These are phyloP conservation scores for Samsoniella hepiali DNA, from an alignment of 2,329 filamentous ascomycete genomes.

Conservation along the genomic window DNA sequence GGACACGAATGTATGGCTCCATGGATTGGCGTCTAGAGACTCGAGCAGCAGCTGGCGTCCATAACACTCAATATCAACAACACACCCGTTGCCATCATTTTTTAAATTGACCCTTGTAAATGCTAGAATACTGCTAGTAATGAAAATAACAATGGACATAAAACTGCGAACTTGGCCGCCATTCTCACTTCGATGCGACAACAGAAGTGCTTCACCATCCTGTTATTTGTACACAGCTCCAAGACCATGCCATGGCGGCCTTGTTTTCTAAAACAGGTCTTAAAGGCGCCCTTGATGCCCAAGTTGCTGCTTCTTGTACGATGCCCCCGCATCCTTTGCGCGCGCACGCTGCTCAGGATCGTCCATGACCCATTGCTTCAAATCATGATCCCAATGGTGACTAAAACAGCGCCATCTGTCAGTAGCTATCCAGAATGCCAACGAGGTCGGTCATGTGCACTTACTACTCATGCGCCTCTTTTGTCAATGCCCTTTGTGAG, in stretches of 20 bases:
- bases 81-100: no score
- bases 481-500: constrained; percentile 55
- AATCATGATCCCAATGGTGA: constrained; percentile 56
- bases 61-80: no score
- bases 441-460: constrained; percentile 28
- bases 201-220: neutral
- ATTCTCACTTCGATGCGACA: neutral
- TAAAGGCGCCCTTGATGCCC: neutral
- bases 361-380: constrained; percentile 58
- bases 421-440: constrained; percentile 4
- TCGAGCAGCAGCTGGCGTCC: no score
- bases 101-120: neutral
- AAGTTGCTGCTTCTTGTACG: constrained; percentile 18
- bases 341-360: constrained; percentile 28
- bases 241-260: neutral
- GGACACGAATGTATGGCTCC: neutral
- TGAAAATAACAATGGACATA: neutral
- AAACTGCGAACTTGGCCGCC: neutral
- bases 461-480: constrained; percentile 61
- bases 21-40: neutral
- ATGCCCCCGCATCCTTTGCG: constrained; percentile 21
- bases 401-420: constrained; percentile 34
- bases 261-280: neutral
- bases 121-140: neutral
- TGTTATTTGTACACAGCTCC: neutral